Conservation (phyloP, 2,329 filamentous ascomycete genomes). For the Ophiocordyceps australis region DNA sequence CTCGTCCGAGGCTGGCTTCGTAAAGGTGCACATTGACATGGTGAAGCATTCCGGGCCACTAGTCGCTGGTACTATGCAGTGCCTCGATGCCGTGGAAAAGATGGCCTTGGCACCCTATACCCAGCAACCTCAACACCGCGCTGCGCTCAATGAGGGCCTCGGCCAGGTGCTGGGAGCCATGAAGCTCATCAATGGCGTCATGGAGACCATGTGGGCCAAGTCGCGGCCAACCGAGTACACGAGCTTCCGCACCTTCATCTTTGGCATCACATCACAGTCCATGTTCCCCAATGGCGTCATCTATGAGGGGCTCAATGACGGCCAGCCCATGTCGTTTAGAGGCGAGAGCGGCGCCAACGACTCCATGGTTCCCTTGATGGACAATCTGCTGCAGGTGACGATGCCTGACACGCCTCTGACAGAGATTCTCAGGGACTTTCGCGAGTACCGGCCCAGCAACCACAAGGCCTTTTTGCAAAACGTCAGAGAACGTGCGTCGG, state of each 20-base stretch:
- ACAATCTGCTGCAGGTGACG: conserved; percentile 68
- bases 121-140: too few relatives aligned
- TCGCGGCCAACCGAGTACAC: conserved; percentile 73
- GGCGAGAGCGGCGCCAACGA: conserved; percentile 92
- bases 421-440: conserved; percentile 74
- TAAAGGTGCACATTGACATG: conserved; percentile 94
- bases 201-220: conserved; percentile 87
- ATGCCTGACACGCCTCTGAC: conserved; percentile 87
- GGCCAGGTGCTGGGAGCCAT: conserved; percentile 37
- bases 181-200: conserved; percentile 54
- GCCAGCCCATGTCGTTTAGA: conserved; percentile 59
- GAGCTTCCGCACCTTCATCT: conserved; percentile 90
- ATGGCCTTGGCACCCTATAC: too few relatives aligned
- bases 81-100: conserved; percentile 34
- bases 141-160: conserved; percentile 46
- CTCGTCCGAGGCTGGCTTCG: conserved; percentile 86
- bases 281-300: conserved; percentile 91
- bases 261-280: conserved; percentile 79
- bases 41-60: conserved; percentile 69
- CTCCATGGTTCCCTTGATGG: conserved; percentile 79
- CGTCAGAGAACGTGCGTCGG: conserved; percentile 33
- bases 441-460: conserved; percentile 73
- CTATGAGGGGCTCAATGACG: conserved; percentile 65
- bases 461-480: conserved; percentile 71
- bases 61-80: conserved; percentile 51